Conservation (phyloP, 805 yeast genomes). For the Candida endomychidarum region DNA sequence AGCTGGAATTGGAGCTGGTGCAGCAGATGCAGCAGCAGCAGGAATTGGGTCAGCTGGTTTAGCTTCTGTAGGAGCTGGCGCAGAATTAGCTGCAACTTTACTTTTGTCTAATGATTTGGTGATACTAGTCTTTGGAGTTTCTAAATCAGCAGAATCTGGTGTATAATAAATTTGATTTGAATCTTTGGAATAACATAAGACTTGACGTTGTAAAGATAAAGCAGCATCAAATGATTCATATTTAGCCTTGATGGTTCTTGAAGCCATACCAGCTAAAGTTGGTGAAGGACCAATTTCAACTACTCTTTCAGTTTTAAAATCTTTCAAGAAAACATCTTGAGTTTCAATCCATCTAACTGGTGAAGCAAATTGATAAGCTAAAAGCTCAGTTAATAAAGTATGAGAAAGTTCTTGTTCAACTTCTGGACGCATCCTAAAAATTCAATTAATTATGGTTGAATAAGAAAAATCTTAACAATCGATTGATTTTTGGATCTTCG, state of each 20-base stretch:
- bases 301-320: conserved; percentile 92
- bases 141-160: conserved; percentile 66
- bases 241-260: conserved; percentile 90
- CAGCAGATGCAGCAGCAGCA: conserved; percentile 56
- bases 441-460: not conserved
- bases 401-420: conserved; percentile 97
- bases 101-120: conserved; percentile 11
- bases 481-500: too few relatives aligned
- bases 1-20: conserved; percentile 62
- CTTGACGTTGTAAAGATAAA: conserved; percentile 87
- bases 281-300: conserved; percentile 99
- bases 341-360: conserved; percentile 99
- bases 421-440: conserved; percentile 73
- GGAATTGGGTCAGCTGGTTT: conserved; percentile 52
- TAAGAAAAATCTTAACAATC: not conserved
- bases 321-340: conserved; percentile 94
- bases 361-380: conserved; percentile 98
- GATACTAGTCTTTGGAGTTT: conserved; percentile 16
- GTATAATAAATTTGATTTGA: conserved; percentile 95
- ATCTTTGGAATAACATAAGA: conserved; percentile 92
- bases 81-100: conserved; percentile 7
- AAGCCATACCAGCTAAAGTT: conserved; percentile 98
- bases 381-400: conserved; percentile 86
- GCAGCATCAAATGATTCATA: conserved; percentile 99
- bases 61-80: conserved; percentile 26